These are phyloP conservation scores for Vigna angularis DNA, from an alignment of 306 rosid species.

Conservation along the genomic window DNA sequence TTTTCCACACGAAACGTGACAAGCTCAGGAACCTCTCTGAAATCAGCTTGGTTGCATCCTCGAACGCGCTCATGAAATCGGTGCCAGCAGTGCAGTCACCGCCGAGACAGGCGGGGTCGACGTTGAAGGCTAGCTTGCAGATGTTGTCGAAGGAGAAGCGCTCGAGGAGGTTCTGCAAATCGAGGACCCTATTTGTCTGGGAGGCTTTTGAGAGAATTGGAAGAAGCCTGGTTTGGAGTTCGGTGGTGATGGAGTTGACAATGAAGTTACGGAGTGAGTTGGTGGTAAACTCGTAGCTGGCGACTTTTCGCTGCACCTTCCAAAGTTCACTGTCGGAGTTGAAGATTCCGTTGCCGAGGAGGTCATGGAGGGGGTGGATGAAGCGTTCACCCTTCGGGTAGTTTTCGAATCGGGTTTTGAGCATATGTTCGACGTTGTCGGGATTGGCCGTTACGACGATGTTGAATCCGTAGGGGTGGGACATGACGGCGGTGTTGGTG, in stretches of 20 bases:
- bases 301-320: constrained; percentile 69
- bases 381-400: constrained; percentile 72
- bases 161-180: constrained; percentile 69
- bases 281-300: constrained; percentile 73
- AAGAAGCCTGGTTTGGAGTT: constrained; percentile 53
- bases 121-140: constrained; percentile 66
- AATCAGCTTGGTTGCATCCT: constrained; percentile 56
- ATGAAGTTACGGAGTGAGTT: constrained; percentile 65
- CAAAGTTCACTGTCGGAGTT: constrained; percentile 67
- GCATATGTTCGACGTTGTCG: constrained; percentile 59
- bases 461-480: constrained; percentile 45
- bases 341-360: constrained; percentile 77
- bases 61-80: constrained; percentile 76
- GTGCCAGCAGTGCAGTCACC: constrained; percentile 48
- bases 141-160: constrained; percentile 76
- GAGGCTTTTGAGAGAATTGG: constrained; percentile 56
- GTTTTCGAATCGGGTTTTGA: constrained; percentile 70
- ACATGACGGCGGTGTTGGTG: constrained; percentile 55
- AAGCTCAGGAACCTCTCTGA: constrained; percentile 51
- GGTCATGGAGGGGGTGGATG: constrained; percentile 52
- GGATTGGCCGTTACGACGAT: constrained; percentile 72
- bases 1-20: constrained; percentile 1
- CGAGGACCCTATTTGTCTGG: constrained; percentile 38
- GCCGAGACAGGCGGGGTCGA: constrained; percentile 55
- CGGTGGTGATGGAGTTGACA: constrained; percentile 54